Evolutionary conservation across 495 filamentous ascomycete species (phyloP), one percentile per base, ranked within the genome.

Genomic region (Aspergillus affinis): DNA sequence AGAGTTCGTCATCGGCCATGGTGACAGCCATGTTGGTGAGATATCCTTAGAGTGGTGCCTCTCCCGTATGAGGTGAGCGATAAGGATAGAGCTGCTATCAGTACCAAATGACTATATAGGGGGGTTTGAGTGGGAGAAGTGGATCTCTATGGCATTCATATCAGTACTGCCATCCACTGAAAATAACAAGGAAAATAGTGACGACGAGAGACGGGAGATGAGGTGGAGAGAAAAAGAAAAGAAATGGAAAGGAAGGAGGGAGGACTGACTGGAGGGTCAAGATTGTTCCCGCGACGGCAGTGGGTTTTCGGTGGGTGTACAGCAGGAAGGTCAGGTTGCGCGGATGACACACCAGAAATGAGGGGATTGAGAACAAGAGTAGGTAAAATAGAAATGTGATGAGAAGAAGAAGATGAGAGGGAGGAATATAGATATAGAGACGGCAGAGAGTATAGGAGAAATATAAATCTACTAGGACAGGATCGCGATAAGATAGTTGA

Each of bases 1-100:
- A 80, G 50, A 78, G 66, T 63, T 74, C 76, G 62, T 79, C 76
- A 62, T 80, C 73, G 63, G 66, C 70, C 65, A 68, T 68, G 63
- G 68, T 72, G 67, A 67, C 65, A 58, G 75, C 64, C 77, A 78
- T 80, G 45, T 58, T 55, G 19, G 56, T 36, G 58, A 54, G 56
- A 48, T 60, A 55, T 63, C 58, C 60, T 67, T 54, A 58, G 59
- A 49, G 45, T 49, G 50, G 13, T 45, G 52, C 51, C 63, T 59
- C 59, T 64, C 55, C 56, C 54, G 30, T 48, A 50, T 49, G 59
- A 26, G 58, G 27, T 46, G 58, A 49, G 47, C 45, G 51, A 51
- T 21, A 54, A 41, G 29, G 19, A 53, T 57, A 51, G 54, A 54
- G 63, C 66, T 69, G 67, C 36, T 65, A 69, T 75, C 69, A 75